Conservation (phyloP, 2,329 filamentous ascomycete species). For the Grosmannia serpens region DNA sequence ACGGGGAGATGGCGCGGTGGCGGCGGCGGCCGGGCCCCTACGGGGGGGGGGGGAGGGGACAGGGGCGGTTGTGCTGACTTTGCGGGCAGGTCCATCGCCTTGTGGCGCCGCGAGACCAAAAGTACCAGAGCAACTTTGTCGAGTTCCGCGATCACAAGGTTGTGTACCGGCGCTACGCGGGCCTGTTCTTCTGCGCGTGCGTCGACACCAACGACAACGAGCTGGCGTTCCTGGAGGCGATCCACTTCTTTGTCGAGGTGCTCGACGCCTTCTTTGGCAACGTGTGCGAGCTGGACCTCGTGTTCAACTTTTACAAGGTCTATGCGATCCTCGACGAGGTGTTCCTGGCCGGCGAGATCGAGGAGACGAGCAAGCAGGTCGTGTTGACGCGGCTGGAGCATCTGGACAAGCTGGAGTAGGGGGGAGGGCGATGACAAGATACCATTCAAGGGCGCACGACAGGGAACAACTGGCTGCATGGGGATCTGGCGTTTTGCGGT, state of each 20-base stretch:
- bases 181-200: slow-evolving; percentile 97
- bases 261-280: slow-evolving; percentile 98
- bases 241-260: slow-evolving; percentile 99
- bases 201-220: slow-evolving; percentile 99
- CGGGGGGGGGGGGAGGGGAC: too few species aligned
- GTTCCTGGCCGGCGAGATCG: slow-evolving; percentile 92
- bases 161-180: slow-evolving; percentile 93
- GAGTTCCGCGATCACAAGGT: slow-evolving; percentile 93
- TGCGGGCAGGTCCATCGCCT: slow-evolving; percentile 72
- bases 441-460: not conserved
- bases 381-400: slow-evolving; percentile 90
- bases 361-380: slow-evolving; percentile 98
- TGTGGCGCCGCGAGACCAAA: slow-evolving; percentile 93
- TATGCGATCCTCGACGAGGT: slow-evolving; percentile 98
- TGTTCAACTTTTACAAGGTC: slow-evolving; percentile 75
- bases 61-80: not conserved
- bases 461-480: not conserved
- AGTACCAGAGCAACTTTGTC: slow-evolving; percentile 99
- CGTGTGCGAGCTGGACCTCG: slow-evolving; percentile 92
- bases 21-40: too few species aligned
- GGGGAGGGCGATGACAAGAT: not conserved
- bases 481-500: not conserved
- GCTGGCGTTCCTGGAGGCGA: slow-evolving; percentile 89
- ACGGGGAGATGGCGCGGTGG: not conserved
- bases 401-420: slow-evolving; percentile 85